Percentiles rank a stretch among this genome's conserved stretches.
Evolutionary conservation across 371 early-diverging fungal species (phyloP).

Genomic region (Apophysomyces sp.): DNA sequence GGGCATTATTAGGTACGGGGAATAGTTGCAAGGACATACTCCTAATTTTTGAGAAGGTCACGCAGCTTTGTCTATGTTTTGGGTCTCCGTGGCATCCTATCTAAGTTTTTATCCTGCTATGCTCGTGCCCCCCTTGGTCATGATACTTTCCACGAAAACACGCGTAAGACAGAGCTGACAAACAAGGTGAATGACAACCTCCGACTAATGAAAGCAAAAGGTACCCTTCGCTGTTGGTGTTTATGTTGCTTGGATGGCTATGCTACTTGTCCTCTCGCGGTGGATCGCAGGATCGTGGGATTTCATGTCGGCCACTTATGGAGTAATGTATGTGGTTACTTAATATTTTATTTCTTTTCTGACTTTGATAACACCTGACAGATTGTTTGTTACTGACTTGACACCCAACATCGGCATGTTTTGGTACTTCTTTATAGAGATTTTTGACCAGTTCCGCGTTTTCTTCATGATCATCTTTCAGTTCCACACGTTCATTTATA

Average conservation of each 20-base stretch:
- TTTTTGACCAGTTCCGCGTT: slow-evolving; percentile 94
- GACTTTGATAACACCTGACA: slow-evolving; percentile 5
- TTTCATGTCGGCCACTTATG: slow-evolving; percentile 70
- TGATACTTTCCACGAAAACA: slow-evolving; percentile 30
- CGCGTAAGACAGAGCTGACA: not conserved
- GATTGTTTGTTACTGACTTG: slow-evolving; percentile 71
- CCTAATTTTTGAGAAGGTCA: slow-evolving; percentile 6
- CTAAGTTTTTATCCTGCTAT: slow-evolving; percentile 82
- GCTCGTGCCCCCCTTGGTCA: slow-evolving; percentile 68
- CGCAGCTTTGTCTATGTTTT: slow-evolving; percentile 52
- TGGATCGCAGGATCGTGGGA: slow-evolving; percentile 69
- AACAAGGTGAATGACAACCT: not conserved
- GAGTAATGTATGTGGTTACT: slow-evolving; percentile 81
- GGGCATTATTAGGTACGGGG: slow-evolving; percentile 58
- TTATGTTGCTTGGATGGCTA: slow-evolving; percentile 28
- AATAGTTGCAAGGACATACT: not conserved
- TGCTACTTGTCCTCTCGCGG: slow-evolving; percentile 59
- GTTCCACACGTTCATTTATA: slow-evolving; percentile 81
- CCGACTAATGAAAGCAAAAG: not conserved
- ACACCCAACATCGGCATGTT: slow-evolving; percentile 95
- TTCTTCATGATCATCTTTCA: slow-evolving; percentile 94
- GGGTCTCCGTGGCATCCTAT: slow-evolving; percentile 75
- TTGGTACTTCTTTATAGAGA: slow-evolving; percentile 98
- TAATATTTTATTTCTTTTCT: too few relatives aligned
- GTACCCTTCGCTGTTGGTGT: not conserved